Conservation (phyloP, 768 basidiomycete species). For the Trametes punicea region DNA sequence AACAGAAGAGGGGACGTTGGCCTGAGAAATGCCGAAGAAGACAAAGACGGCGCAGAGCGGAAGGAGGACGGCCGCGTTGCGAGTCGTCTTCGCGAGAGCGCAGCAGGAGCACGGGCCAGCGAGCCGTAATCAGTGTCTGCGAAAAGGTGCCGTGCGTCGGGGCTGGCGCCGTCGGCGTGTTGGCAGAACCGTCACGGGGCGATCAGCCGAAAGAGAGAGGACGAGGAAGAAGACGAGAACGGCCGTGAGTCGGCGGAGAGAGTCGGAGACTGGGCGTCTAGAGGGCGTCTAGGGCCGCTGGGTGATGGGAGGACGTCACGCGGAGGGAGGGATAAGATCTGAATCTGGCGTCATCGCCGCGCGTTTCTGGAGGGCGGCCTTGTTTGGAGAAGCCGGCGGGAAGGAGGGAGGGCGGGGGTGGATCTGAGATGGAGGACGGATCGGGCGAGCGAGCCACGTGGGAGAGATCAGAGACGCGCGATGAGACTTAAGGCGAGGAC, state of each 20-base stretch:
- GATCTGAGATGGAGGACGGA: slow-evolving; percentile 21
- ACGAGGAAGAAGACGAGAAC: too few relatives aligned
- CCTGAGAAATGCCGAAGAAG: background rate
- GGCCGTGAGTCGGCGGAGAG: too few relatives aligned
- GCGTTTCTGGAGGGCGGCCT: slow-evolving; percentile 9
- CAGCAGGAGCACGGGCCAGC: too few relatives aligned
- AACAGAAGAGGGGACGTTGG: slow-evolving; percentile 1
- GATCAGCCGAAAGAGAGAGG: background rate
- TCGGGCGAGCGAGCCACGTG: slow-evolving; percentile 21
- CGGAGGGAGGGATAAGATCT: slow-evolving; percentile 13
- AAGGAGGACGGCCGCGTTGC: background rate
- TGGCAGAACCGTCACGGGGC: too few relatives aligned
- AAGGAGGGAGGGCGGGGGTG: slow-evolving; percentile 11
- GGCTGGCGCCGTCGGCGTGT: too few relatives aligned
- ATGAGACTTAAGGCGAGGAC: slow-evolving; percentile 21
- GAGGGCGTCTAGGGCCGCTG: background rate
- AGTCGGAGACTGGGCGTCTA: slow-evolving; percentile 2
- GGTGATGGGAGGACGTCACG: background rate
- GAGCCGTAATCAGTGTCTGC: too few relatives aligned
- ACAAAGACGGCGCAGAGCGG: background rate
- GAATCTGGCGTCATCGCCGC: slow-evolving; percentile 20
- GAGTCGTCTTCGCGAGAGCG: background rate
- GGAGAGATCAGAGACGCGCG: slow-evolving; percentile 12
- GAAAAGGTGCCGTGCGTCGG: too few relatives aligned
- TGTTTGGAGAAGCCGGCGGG: slow-evolving; percentile 25